Conservation (phyloP, 441 rosid species). For the Theobroma grandiflorum region DNA sequence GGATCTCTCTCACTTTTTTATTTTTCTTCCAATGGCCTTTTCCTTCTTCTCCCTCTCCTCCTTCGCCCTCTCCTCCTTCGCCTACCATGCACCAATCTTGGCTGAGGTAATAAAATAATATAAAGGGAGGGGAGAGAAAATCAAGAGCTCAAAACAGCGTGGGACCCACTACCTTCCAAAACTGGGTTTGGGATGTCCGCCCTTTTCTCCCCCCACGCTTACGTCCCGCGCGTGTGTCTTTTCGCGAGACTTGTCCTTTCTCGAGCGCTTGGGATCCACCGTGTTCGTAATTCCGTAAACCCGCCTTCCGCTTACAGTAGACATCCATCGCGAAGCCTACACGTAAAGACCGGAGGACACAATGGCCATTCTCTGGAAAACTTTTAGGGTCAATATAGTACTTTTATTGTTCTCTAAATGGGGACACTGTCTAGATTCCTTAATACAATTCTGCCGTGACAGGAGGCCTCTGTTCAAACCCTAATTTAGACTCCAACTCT, state of each 20-base stretch:
- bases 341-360: not conserved
- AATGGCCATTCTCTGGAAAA: not conserved
- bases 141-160: slow-evolving; percentile 6
- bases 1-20: not conserved
- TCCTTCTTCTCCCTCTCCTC: not conserved
- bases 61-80: not conserved
- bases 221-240: slow-evolving; percentile 3
- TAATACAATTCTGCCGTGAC: not conserved
- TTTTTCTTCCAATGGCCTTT: slow-evolving; percentile 21
- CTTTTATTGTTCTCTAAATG: not conserved
- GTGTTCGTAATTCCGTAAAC: not conserved
- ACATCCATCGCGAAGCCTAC: not conserved
- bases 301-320: not conserved
- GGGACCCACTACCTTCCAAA: slow-evolving; percentile 36
- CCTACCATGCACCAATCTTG: not conserved
- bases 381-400: not conserved
- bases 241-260: not conserved
- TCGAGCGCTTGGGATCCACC: not conserved
- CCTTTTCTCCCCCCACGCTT: slow-evolving; percentile 23
- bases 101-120: too few relatives aligned
- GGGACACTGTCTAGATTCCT: not conserved
- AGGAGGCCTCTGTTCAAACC: slow-evolving; percentile 5
- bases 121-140: not conserved
- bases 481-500: not conserved
- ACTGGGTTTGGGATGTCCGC: slow-evolving; percentile 53